Evolutionary conservation across 306 rosid species (phyloP).

Genomic region (Oemleria cerasiformis): DNA sequence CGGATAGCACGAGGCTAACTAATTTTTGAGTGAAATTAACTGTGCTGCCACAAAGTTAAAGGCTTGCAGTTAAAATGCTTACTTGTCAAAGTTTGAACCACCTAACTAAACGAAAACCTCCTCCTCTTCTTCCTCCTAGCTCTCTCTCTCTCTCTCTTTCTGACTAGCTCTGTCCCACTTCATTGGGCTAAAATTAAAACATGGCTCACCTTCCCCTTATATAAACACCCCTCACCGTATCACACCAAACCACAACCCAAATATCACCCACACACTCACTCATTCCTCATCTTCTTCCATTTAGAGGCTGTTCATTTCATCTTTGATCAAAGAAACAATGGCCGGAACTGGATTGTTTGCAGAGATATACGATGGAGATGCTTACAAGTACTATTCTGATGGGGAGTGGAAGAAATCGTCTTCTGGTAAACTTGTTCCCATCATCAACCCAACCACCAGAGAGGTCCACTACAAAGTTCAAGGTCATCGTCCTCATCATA

Average conservation of each 20-base stretch:
- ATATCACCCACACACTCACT: conserved; percentile 15
- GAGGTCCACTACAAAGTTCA: conserved; percentile 91
- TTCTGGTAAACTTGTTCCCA: conserved; percentile 74
- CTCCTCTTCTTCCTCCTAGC: not conserved
- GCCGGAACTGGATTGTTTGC: conserved; percentile 72
- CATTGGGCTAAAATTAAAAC: conserved; percentile 19
- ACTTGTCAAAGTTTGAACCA: conserved; percentile 55
- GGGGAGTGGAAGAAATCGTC: conserved; percentile 89
- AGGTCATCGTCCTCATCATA: conserved; percentile 39
- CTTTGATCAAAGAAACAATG: conserved; percentile 26
- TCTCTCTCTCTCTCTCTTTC: too few relatives aligned
- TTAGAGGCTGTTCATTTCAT: not conserved
- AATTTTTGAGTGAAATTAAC: not conserved
- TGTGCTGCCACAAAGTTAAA: not conserved
- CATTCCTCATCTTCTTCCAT: not conserved
- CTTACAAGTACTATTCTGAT: conserved; percentile 72
- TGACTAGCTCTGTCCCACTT: conserved; percentile 6
- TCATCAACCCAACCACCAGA: conserved; percentile 82
- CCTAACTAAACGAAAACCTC: conserved; percentile 37
- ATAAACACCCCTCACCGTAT: conserved; percentile 31
- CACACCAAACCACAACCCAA: conserved; percentile 26
- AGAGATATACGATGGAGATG: conserved; percentile 79
- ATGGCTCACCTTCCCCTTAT: conserved; percentile 52
- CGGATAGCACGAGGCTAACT: not conserved
- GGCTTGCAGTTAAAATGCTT: not conserved